A percentile compares a stretch with the other conserved stretches of the same genome.
phyloP scores from a whole-genome alignment of 2,329 filamentous ascomycete species.

The Paraconiothyrium sp. region DNA sequence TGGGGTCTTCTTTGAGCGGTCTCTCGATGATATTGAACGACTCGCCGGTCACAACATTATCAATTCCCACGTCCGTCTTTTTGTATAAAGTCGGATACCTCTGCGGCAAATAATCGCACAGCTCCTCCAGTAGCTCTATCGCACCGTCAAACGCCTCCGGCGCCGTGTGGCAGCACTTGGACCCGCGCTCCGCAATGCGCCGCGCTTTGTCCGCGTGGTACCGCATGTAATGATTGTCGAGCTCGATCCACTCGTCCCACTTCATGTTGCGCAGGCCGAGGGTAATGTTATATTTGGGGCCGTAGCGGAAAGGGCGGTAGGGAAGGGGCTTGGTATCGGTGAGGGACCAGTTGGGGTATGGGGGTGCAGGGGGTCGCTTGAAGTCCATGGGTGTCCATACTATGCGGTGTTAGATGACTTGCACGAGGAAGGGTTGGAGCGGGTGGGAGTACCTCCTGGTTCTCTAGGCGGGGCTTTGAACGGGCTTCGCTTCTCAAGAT shows the following conservation, averaged over 20 bases:
- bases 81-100: constrained; percentile 78
- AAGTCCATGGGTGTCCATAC: constrained; percentile 69
- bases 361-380: constrained; percentile 65
- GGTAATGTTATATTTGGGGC: constrained; percentile 78
- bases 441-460: constrained; percentile 56
- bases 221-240: constrained; percentile 79
- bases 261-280: constrained; percentile 78
- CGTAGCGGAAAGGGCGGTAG: constrained; percentile 81
- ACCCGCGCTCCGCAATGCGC: constrained; percentile 72
- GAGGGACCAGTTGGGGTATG: constrained; percentile 76
- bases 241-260: constrained; percentile 82
- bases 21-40: constrained; percentile 72
- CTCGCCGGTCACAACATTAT: constrained; percentile 77
- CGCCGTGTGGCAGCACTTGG: constrained; percentile 73
- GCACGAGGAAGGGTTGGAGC: not conserved
- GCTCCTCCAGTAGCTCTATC: constrained; percentile 78
- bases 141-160: constrained; percentile 77
- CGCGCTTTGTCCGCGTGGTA: constrained; percentile 77
- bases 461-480: constrained; percentile 51
- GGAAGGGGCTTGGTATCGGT: constrained; percentile 75
- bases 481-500: constrained; percentile 56
- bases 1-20: constrained; percentile 78
- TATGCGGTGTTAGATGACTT: constrained; percentile 19
- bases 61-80: constrained; percentile 70
- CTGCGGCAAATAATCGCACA: constrained; percentile 74